Base-by-base conservation (phyloP, 2,329 filamentous ascomycete species). In the Epichloe amarillans region DNA sequence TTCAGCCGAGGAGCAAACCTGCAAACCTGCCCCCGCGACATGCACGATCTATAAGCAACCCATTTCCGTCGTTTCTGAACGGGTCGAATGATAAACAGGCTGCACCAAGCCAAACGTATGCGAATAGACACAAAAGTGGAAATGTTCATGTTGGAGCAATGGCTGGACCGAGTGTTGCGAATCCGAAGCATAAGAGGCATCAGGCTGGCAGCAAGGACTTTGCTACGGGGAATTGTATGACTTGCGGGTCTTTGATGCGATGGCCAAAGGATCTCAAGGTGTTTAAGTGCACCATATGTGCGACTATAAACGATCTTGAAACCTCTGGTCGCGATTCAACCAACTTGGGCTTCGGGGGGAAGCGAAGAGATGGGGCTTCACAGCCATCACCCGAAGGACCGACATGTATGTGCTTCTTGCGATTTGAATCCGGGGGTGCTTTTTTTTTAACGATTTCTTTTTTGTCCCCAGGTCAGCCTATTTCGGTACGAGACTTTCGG, bases 281-380 rank as follows among this genome's bases (percentile, higher is more conserved):
- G 38, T 95, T 93, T 66, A 79, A 88, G 58, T 95, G 89, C 65
- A 85, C 86, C 41, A 84, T 87, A 50, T 95, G 89, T 65, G 71
- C 86, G 60, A 93, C 86, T 17, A 82, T 95, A 62, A 95, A 94
- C 62, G 88, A 95, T 62, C 66, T 95, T 49, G 62, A 62, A 35
- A 60, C 64, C 12, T 52, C 55, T 38, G 53, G 54, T 5, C 50
- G 50, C 30, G 58, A 58, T 33, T 15, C 50, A 30, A n/a, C 17
- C 14, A 50, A 47, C 40, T 40, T 46, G 15, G 45, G 45, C 11
- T 42, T 42, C 35, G 44, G 47, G 21, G 45, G 49, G 33, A 55
- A 48, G 26, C 42, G 49, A 19, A 21, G 49, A n/a, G 46, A 51
- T 8, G 49, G 52, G 23, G 46, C 26, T 40, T 40, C 33, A 19